Percentiles rank a stretch among this genome's conserved stretches.
phyloP scores from a whole-genome alignment of 208 protist species.

The Wallacemonas sp. region DNA sequence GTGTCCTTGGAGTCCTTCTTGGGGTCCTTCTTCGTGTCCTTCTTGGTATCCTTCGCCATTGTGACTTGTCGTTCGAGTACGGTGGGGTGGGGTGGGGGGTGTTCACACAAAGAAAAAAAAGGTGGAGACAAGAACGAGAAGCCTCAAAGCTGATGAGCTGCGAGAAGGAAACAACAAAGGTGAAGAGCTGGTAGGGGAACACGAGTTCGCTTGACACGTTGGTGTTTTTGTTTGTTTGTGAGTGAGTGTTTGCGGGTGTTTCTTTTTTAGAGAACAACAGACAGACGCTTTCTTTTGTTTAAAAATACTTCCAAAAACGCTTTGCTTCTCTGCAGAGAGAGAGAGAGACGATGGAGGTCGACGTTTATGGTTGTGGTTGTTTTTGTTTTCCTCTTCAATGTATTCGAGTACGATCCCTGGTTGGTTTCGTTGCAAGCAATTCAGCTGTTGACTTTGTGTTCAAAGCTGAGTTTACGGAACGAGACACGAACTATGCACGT shows the following conservation, averaged over 20 bases:
- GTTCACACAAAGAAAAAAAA: constrained; percentile 7
- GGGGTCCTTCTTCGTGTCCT: constrained; percentile 15
- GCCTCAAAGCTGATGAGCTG: no score
- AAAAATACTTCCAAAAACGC: no score
- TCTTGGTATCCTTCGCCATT: constrained; percentile 20
- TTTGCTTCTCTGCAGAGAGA: no score
- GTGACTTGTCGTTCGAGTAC: not conserved
- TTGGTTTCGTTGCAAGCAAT: not conserved
- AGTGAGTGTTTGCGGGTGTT: no score
- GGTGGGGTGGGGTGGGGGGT: not conserved
- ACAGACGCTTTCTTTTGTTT: no score
- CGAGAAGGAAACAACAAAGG: not conserved
- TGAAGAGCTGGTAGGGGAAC: no score
- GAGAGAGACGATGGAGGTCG: no score
- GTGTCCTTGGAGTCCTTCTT: constrained; percentile 3
- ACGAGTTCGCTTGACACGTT: no score
- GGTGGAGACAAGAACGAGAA: constrained; percentile 5
- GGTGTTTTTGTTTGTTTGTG: no score
- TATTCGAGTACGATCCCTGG: not conserved
- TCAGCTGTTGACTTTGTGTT: constrained; percentile 11
- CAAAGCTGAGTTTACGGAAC: not conserved
- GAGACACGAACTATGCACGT: constrained; percentile 5
- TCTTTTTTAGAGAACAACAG: no score
- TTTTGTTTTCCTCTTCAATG: not conserved
- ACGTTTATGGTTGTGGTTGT: not conserved